These are phyloP conservation scores for Plasmodium ovale DNA, from an alignment of 169 alveolate species.

Conservation along the genomic window DNA sequence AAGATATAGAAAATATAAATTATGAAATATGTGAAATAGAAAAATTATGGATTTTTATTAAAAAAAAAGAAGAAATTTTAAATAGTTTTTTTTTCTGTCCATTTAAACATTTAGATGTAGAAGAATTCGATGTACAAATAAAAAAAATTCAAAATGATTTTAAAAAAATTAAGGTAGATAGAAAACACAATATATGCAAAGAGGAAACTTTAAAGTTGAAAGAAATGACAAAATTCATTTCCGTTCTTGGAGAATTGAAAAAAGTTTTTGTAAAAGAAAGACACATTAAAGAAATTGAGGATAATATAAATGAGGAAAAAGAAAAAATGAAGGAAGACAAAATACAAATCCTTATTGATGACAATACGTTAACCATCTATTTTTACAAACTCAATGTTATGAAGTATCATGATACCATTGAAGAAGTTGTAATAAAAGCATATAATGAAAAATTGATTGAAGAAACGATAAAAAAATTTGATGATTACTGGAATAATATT, in stretches of 20 bases:
- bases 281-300: slow-evolving; percentile 68
- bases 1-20: slow-evolving; percentile 38
- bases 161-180: slow-evolving; percentile 60
- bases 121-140: slow-evolving; percentile 54
- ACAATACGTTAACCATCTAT: slow-evolving; percentile 37
- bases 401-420: slow-evolving; percentile 60
- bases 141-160: slow-evolving; percentile 60
- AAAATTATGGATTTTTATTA: slow-evolving; percentile 55
- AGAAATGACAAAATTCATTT: slow-evolving; percentile 45
- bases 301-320: slow-evolving; percentile 59
- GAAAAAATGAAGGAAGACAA: slow-evolving; percentile 39
- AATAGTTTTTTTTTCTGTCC: slow-evolving; percentile 33
- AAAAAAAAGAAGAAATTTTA: slow-evolving; percentile 61
- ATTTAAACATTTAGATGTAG: slow-evolving; percentile 57
- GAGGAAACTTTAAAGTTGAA: slow-evolving; percentile 61
- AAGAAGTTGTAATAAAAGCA: slow-evolving; percentile 67
- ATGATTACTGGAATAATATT: slow-evolving; percentile 52
- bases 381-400: slow-evolving; percentile 58
- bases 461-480: slow-evolving; percentile 53
- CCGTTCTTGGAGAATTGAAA: slow-evolving; percentile 57
- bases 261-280: slow-evolving; percentile 47
- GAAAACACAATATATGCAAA: slow-evolving; percentile 59
- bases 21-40: slow-evolving; percentile 57
- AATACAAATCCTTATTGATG: slow-evolving; percentile 44
- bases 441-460: slow-evolving; percentile 57